phyloP scores from a whole-genome alignment of 2,329 filamentous ascomycete species.

The Chalaropsis thielavioides region DNA sequence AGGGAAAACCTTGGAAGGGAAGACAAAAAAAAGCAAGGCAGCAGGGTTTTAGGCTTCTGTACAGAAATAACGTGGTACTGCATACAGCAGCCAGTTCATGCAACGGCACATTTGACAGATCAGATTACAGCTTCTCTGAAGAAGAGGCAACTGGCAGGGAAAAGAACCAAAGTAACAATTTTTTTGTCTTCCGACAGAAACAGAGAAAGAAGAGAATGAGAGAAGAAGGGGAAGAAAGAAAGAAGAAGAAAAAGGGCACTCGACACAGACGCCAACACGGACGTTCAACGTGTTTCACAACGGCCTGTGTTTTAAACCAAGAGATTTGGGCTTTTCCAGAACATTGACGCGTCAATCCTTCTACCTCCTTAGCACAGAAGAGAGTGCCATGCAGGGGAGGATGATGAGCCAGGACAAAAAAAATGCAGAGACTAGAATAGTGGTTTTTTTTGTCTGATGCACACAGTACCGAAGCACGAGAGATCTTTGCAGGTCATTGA shows the following conservation, averaged over 20 bases:
- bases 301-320: neutral
- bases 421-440: neutral
- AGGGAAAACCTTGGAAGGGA: neutral
- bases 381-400: neutral
- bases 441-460: too few relatives aligned
- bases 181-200: neutral
- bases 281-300: slow-evolving; percentile 1
- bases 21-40: neutral
- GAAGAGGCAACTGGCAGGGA: neutral
- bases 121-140: too few relatives aligned
- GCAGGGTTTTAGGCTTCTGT: neutral
- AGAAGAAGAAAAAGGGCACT: neutral
- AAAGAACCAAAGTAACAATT: too few relatives aligned
- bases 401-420: neutral
- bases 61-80: neutral
- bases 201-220: neutral
- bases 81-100: too few relatives aligned
- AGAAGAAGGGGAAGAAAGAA: neutral
- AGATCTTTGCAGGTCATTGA: too few relatives aligned
- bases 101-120: neutral
- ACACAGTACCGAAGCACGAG: neutral
- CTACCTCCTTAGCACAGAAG: neutral
- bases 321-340: slow-evolving; percentile 1
- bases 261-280: neutral
- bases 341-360: neutral